Base-by-base conservation (phyloP, 495 filamentous ascomycete species). In the Lasiosphaeria hispida region DNA sequence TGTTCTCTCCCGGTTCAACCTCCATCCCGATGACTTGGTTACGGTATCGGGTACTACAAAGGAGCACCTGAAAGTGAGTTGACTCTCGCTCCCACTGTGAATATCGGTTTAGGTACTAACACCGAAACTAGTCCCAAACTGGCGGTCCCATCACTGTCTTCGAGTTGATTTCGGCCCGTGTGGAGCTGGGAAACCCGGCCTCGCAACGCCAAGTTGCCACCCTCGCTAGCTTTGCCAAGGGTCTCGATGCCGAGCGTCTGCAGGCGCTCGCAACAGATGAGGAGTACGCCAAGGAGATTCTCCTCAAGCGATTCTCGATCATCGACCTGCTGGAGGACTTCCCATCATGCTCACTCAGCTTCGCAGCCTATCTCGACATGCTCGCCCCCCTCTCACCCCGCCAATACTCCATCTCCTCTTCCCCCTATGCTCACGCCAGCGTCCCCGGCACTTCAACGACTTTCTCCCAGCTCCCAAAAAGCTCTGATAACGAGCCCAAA, bases 171-270 rank as follows among this genome's bases (percentile, higher is more conserved):
- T 74, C 78, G 13, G 77, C 77, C 30, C 87, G 86, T 57, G 80
- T 90, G 18, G 87, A 90, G 61, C 77, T 90, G 15, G 78, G 74
- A n/a, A 81, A 83, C 19, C 83, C 84, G 0, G 85, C 83, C 1
- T 84, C 83, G 13, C 65, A 63, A 14, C 63, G 69, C 15, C 68
- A 70, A 30, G 54, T 72, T 10, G 60, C 55, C 15, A 52, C 53
- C 8, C 55, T 72, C 15, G 65, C 66, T 1, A 55, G 60, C 13
- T 57, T 57, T 7, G 55, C 69, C 10, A 43, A 61, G 10, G 62
- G 43, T 14, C 45, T 54, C 35, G 63, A 61, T 0, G 60, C 59
- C 1, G 53, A 59, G 10, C 39, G 40, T 15, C 55, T 72, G 7
- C 38, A 55, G 4, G 48, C 37, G 1, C 52, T 70, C 7, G 48